Evolutionary conservation across 805 yeast species (phyloP), one percentile per base, ranked within the genome.

Genomic region (Yarrowia keelungensis): DNA sequence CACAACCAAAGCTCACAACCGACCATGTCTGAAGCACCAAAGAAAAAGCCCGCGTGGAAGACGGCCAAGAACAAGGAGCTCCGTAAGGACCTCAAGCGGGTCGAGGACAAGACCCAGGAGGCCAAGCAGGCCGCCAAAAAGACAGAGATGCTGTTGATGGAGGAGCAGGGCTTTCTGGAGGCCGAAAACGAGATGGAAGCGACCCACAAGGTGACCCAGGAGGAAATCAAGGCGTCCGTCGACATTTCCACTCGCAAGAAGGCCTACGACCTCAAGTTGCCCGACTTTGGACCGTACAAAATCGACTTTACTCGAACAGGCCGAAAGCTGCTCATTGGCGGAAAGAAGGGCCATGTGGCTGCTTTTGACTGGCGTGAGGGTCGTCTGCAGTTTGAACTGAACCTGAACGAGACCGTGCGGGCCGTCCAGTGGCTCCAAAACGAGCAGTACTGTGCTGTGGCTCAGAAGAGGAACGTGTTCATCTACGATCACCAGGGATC

Each of bases 351-450:
- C 3, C 99, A 95, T 81, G 87, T 95, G 65, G 98, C 99, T 0
- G 86, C 95, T 1, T 89, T 95, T 82, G 97, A 95, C 80, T 95
- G 99, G 98, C 86, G 96, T 76, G 86, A 87, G 47, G 98, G 98
- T 14, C 82, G 81, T 47, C 79, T 94, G 42, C 89, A 87, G 71
- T 87, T 96, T 53, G 99, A 95, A 77, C 78, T 95, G 68, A 86
- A 91, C 75, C 81, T 95, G 26, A 88, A 89, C 74, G 99, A 95
- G 79, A 92, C 98, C 0, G 91, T 93, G 11, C 86, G 91, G 75
- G 95, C 93, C 1, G 97, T 93, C 35, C 90, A 92, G 75, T 92
- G 90, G 79, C 81, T 95, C 71, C 98, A 94, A 75, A 92, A 89
- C 75, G 96, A 93, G 76, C 97, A 92, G 78, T 92, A 82, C 78